Evolutionary conservation across 1,284 basidiomycete species (phyloP).

Genomic region (Xerocomus nothofagi): DNA sequence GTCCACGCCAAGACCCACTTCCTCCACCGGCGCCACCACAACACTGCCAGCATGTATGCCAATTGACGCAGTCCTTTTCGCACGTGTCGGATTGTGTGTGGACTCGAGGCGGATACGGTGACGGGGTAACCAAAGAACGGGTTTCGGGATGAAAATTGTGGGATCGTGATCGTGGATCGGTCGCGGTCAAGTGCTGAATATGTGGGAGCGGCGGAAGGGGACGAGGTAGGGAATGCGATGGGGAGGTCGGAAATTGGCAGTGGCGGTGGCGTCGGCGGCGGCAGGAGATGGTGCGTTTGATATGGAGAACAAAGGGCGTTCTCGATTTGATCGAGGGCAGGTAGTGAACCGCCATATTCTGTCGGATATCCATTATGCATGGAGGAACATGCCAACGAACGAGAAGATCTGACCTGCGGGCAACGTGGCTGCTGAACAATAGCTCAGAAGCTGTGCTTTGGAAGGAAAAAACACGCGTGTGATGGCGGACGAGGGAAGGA

Average conservation of each 20-base stretch:
- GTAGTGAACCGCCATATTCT: slow-evolving; percentile 65
- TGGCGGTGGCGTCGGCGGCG: slow-evolving; percentile 9
- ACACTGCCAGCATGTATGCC: slow-evolving; percentile 56
- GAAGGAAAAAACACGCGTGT: slow-evolving; percentile 75
- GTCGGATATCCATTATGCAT: slow-evolving; percentile 9
- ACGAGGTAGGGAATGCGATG: not conserved
- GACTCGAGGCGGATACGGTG: slow-evolving; percentile 36
- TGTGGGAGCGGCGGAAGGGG: not conserved
- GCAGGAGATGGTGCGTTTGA: slow-evolving; percentile 11
- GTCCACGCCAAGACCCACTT: slow-evolving; percentile 37
- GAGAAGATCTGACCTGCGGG: slow-evolving; percentile 21
- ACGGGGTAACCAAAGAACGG: slow-evolving; percentile 86
- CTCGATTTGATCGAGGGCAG: slow-evolving; percentile 45
- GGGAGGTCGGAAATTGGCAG: not conserved
- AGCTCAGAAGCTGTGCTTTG: slow-evolving; percentile 48
- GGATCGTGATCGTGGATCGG: slow-evolving; percentile 38
- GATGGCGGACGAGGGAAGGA: slow-evolving; percentile 69
- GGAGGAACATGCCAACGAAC: slow-evolving; percentile 4
- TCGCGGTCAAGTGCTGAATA: not conserved
- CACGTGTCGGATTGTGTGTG: slow-evolving; percentile 41
- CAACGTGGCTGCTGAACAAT: slow-evolving; percentile 26
- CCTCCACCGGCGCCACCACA: slow-evolving; percentile 69
- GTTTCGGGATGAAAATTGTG: slow-evolving; percentile 60
- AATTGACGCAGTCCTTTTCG: slow-evolving; percentile 73
- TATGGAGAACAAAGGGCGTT: slow-evolving; percentile 42